Conservation (phyloP, 1,284 basidiomycete species). For the Ustilago bromivora region DNA sequence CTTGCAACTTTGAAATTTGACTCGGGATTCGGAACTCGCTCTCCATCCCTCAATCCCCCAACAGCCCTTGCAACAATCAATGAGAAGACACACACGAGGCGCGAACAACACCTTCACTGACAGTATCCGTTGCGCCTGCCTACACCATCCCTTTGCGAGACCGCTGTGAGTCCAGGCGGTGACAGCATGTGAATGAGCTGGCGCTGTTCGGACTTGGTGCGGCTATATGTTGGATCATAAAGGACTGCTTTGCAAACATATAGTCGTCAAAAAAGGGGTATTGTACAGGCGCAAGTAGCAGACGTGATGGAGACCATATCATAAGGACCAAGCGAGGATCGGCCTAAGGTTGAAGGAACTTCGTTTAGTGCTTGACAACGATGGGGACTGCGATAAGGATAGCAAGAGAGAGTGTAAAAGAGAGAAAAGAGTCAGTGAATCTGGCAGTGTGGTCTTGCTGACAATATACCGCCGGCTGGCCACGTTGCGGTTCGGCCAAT, state of each 20-base stretch:
- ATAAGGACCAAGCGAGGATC: slow-evolving; percentile 8
- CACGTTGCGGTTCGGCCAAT: background rate
- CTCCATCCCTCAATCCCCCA: background rate
- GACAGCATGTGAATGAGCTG: background rate
- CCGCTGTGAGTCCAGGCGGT: background rate
- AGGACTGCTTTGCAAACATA: slow-evolving; percentile 17
- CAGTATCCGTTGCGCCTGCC: background rate
- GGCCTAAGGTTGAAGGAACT: background rate
- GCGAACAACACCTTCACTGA: too few species aligned
- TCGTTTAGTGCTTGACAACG: slow-evolving; percentile 54
- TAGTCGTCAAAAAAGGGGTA: slow-evolving; percentile 24
- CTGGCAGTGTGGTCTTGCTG: background rate
- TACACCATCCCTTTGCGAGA: background rate
- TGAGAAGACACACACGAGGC: background rate
- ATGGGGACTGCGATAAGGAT: slow-evolving; percentile 48
- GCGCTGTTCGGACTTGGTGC: background rate
- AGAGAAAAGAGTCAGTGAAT: background rate
- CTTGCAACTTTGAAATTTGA: background rate
- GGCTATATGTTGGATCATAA: slow-evolving; percentile 3
- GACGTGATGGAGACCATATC: slow-evolving; percentile 8
- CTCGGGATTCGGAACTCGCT: slow-evolving; percentile 4
- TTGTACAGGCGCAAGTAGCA: slow-evolving; percentile 42
- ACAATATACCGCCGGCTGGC: too few species aligned
- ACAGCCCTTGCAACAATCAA: background rate
- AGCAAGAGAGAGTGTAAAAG: background rate